A percentile compares a stretch with the other conserved stretches of the same genome.
Evolutionary conservation across 2,329 filamentous ascomycete genomes (phyloP).

Genomic region (Fusarium incarnatum): DNA sequence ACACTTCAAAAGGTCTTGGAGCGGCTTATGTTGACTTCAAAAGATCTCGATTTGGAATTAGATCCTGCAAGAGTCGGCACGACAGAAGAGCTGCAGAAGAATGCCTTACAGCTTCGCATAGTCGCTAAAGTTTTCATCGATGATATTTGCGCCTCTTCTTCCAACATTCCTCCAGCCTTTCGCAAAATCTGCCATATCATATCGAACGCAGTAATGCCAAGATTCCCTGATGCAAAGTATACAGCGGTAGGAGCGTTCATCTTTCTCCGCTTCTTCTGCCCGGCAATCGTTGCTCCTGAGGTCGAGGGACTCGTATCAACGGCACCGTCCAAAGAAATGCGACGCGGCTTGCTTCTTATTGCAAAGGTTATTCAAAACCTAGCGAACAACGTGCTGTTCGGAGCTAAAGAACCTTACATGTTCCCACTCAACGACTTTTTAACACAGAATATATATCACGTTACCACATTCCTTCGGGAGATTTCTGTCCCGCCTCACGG

Average conservation of each 20-base stretch:
- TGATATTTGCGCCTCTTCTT: conserved; percentile 73
- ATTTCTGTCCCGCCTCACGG: conserved; percentile 70
- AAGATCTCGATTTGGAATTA: conserved; percentile 75
- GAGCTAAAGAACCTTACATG: conserved; percentile 79
- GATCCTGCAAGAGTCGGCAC: conserved; percentile 72
- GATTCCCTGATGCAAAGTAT: conserved; percentile 77
- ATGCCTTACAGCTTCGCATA: conserved; percentile 72
- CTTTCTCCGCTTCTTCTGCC: conserved; percentile 78
- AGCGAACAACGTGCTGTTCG: conserved; percentile 78
- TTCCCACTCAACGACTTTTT: conserved; percentile 76
- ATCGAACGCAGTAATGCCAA: conserved; percentile 69
- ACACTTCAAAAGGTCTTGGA: conserved; percentile 76
- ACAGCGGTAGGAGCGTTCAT: conserved; percentile 78
- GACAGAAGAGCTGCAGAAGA: conserved; percentile 72
- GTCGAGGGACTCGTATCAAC: conserved; percentile 72
- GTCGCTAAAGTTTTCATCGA: conserved; percentile 79
- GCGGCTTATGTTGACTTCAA: conserved; percentile 72
- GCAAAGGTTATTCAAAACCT: conserved; percentile 79
- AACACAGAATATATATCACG: conserved; percentile 74
- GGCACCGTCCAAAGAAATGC: conserved; percentile 75
- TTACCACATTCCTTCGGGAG: conserved; percentile 74
- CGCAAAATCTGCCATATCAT: conserved; percentile 75
- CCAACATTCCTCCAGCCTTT: conserved; percentile 72
- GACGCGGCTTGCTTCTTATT: conserved; percentile 74
- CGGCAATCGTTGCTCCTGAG: conserved; percentile 77